Evolutionary conservation across 805 yeast species (phyloP).

Genomic region (Cyberlindnera suaveolens): DNA sequence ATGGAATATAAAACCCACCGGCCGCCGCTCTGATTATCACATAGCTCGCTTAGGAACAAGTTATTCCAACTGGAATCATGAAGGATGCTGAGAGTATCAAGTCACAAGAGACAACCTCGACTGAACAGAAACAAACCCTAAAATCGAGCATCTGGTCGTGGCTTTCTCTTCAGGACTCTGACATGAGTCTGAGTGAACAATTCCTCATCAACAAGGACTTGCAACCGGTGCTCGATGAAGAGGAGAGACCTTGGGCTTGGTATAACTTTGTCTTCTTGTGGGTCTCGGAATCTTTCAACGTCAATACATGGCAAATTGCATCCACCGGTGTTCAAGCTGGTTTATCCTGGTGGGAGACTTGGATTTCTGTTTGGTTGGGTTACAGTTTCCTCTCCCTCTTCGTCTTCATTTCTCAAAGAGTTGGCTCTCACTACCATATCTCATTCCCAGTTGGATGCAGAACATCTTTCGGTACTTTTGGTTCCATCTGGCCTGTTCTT

Average conservation of each 20-base stretch:
- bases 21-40: too few species aligned
- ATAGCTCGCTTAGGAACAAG: too few species aligned
- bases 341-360: conserved; percentile 85
- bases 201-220: conserved; percentile 72
- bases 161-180: conserved; percentile 8
- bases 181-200: conserved; percentile 49
- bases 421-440: conserved; percentile 76
- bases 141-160: background rate
- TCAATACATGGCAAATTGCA: conserved; percentile 89
- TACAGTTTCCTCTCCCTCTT: conserved; percentile 65
- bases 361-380: conserved; percentile 88
- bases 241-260: conserved; percentile 83
- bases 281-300: conserved; percentile 86
- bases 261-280: conserved; percentile 73
- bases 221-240: conserved; percentile 62
- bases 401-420: conserved; percentile 64
- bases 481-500: conserved; percentile 81
- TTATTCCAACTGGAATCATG: too few species aligned
- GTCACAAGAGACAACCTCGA: background rate
- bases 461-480: conserved; percentile 81
- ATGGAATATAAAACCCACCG: too few species aligned
- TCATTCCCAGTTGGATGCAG: conserved; percentile 81
- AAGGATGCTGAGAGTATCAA: background rate
- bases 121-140: background rate
- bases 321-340: conserved; percentile 77